Percentiles rank a stretch among this genome's conserved stretches.
Conservation (phyloP, 192 early-diverging fungal species). For the Entrophospora sp. region DNA sequence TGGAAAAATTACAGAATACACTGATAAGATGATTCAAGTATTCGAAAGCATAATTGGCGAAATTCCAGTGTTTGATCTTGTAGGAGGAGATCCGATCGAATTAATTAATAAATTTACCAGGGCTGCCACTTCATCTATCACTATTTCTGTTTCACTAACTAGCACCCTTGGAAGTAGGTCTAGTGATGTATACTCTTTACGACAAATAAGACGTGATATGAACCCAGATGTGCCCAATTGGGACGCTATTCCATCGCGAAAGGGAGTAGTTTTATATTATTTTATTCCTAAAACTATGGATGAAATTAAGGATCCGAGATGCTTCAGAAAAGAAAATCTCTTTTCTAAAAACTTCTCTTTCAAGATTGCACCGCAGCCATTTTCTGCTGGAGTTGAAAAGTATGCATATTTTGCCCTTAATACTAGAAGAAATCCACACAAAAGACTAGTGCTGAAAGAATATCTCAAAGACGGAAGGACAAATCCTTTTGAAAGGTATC, state of each 20-base stretch:
- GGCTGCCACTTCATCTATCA: conserved; percentile 2
- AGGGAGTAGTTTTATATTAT: not conserved
- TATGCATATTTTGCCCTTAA: conserved; percentile 14
- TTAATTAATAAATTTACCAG: conserved; percentile 5
- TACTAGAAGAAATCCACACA: not conserved
- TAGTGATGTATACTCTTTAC: not conserved
- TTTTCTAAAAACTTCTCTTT: not conserved
- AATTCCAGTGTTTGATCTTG: conserved; percentile 13
- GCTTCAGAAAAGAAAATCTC: not conserved
- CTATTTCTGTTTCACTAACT: conserved; percentile 1
- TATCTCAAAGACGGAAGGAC: not conserved
- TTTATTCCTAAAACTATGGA: not conserved
- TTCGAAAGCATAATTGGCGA: conserved; percentile 19
- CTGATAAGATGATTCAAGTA: conserved; percentile 12
- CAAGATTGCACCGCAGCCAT: conserved; percentile 7
- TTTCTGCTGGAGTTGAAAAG: conserved; percentile 2
- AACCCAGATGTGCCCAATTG: not conserved
- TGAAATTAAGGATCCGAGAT: not conserved
- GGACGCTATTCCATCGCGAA: not conserved
- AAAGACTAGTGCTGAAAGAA: conserved; percentile 10
- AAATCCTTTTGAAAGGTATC: conserved; percentile 8
- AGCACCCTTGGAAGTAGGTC: not conserved
- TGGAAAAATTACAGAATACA: conserved; percentile 14
- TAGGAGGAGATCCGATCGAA: conserved; percentile 1
- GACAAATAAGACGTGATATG: not conserved